Base-by-base conservation (phyloP, 768 basidiomycete species). In the Gautieria morchelliformis region DNA sequence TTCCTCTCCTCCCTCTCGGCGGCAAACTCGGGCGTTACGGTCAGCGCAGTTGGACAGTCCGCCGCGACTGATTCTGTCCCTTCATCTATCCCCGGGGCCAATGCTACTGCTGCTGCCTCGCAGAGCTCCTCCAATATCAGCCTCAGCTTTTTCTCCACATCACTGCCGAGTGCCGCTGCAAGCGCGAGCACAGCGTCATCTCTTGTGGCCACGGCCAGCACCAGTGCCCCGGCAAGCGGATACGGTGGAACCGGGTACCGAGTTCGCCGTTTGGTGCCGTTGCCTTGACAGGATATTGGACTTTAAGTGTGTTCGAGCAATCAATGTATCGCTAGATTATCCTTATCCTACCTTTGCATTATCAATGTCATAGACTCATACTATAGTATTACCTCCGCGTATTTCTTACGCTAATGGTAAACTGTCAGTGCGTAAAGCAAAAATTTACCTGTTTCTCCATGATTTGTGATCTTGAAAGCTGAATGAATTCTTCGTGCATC, bases 1-100 rank as follows among this genome's bases (percentile, higher is more conserved):
- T 59, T 77, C 20, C 62, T 79, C 15, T 66, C 75, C 1, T 74
- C 71, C 58, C 61, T 76, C 27, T 59, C 68, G n/a, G 69, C 69
- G 17, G 58, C 15, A 9, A 56, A 47, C 22, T 44, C 54, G 5
- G 46, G 56, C 15, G 22, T 57, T 27, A 30, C 56, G n/a, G 22
- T 57, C n/a, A 48, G 32, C 47, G 50, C 56, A 14, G 3, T 47
- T 33, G 33, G 9, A 5, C 47, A 19, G n/a, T 32, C 53, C 17
- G n/a, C 19, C 41, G 20, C 44, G 5, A 41, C 37, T 11, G n/a
- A 7, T 5, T 24, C 19, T 22, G 41, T 15, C n/a, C 6, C 45
- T n/a, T 33, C 48, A 11, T 35, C 51, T 9, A 14, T 22, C 4
- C 5, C 17, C 15, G 37, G 37, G 5, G 35, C 51, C 32, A 11